phyloP scores from a whole-genome alignment of 345 rosid species.

The Eucalyptus sp. region DNA sequence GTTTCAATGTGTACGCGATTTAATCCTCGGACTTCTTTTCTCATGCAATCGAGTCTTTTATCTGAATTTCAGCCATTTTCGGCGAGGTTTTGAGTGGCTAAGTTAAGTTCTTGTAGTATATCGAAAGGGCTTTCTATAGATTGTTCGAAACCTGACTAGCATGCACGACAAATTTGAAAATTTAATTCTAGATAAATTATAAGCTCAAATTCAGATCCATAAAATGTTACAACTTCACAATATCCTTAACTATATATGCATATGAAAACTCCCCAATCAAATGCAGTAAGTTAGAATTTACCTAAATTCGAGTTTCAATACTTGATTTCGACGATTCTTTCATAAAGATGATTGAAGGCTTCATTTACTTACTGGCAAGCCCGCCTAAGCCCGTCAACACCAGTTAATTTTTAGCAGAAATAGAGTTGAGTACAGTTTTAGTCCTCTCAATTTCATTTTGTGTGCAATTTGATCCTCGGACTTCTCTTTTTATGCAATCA shows the following conservation, averaged over 20 bases:
- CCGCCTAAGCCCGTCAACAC: too few species aligned
- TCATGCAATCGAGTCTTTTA: not conserved
- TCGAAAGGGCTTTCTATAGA: accelerated
- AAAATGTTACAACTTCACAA: too few species aligned
- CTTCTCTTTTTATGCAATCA: not conserved
- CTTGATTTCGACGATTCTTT: too few species aligned
- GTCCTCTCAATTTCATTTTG: too few species aligned
- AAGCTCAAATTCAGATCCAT: accelerated
- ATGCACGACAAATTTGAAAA: accelerated
- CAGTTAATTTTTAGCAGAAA: accelerated
- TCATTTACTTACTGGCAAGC: accelerated
- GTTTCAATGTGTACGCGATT: not conserved
- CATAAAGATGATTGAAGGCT: accelerated
- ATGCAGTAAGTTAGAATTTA: accelerated
- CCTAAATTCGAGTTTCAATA: too few species aligned
- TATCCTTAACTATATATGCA: accelerated
- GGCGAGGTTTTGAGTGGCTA: accelerated
- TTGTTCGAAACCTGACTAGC: accelerated
- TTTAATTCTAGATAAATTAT: accelerated
- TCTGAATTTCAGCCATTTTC: too few species aligned
- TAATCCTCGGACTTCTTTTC: not conserved
- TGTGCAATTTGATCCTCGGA: accelerated
- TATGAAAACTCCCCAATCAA: too few species aligned
- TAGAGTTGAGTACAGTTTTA: too few species aligned
- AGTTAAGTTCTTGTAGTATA: too few species aligned